Conservation (phyloP, 352 stramenopile genomes). For the Phytophthora ohioensis region DNA sequence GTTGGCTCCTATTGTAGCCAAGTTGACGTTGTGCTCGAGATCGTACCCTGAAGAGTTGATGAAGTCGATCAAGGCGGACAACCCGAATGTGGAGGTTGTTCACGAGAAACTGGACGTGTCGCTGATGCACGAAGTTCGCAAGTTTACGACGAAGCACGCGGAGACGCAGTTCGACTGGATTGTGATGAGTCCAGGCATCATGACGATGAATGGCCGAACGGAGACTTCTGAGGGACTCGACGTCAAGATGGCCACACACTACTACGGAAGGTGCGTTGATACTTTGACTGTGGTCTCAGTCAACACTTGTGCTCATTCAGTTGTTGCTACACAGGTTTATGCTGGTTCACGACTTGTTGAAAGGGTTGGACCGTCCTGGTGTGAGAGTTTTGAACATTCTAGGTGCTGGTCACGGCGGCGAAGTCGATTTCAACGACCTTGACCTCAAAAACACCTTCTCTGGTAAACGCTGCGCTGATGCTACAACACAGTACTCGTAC, state of each 20-base stretch:
- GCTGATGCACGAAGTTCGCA: conserved; percentile 23
- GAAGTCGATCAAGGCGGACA: conserved; percentile 22
- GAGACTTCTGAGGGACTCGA: conserved; percentile 36
- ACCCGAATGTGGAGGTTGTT: conserved; percentile 25
- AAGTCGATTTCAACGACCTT: conserved; percentile 30
- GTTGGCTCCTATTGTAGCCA: conserved; percentile 31
- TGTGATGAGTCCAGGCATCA: conserved; percentile 32
- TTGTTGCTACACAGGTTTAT: conserved; percentile 23
- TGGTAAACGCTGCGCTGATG: conserved; percentile 20
- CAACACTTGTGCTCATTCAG: background rate
- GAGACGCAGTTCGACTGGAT: conserved; percentile 37
- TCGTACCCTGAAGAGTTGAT: conserved; percentile 20
- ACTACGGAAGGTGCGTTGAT: conserved; percentile 26
- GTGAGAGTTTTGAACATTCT: conserved; percentile 35
- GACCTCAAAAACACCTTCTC: conserved; percentile 36
- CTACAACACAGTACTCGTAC: conserved; percentile 40
- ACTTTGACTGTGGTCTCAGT: background rate
- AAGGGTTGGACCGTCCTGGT: conserved; percentile 25
- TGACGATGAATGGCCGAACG: conserved; percentile 19
- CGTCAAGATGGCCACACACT: conserved; percentile 36
- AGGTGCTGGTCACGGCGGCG: conserved; percentile 15
- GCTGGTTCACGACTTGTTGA: conserved; percentile 31
- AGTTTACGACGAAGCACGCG: conserved; percentile 18
- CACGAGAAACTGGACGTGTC: conserved; percentile 30
- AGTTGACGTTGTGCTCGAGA: conserved; percentile 31